Base-by-base conservation (phyloP, 306 rosid genomes). In the Castanea crenata region DNA sequence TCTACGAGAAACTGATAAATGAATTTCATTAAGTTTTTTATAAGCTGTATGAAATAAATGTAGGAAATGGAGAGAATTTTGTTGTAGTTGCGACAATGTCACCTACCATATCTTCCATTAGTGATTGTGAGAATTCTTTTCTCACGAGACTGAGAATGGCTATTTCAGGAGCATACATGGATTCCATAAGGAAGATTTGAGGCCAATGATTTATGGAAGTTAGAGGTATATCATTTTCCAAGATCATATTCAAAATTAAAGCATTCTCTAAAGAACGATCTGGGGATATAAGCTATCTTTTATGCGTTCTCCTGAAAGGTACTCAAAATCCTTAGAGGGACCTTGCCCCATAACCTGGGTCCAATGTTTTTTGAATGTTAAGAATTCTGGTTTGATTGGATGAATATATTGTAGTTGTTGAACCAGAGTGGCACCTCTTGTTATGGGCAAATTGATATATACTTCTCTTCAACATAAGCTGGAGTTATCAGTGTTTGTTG, bases 41-140 rank as follows among this genome's bases (percentile, higher is more conserved):
- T 20, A 92, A 92, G 63, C 69, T 92, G 52, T 92, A 88, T 52
- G 85, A 83, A 84, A 86, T 91, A 74, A 92, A 90, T 52, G 95
- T 89, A 12, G 93, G 92, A 35, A 92, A 94, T 80, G 90, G 85
- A 20, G 97, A 94, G 82, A 91, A 90, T 79, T 87, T 87, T 81
- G 86, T 94, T 84, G 86, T 94, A 35, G 58, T 92, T 69, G 99
- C 90, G 55, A 51, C 83, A 31, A 64, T 32, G 19, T 85, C 88
- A 0, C 85, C 90, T 29, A 74, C 55, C 35, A 75, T 64, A 25
- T 69, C 83, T 78, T 78, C 83, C 9, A 49, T 62, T 76, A 35
- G 71, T 61, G 87, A 80, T 32, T 19, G 49, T 57, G 77, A 85
- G 41, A 83, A 82, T 65, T 59, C 86, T 25, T 92, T 94, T 80